Percentiles rank a stretch among this genome's conserved stretches.
These are phyloP conservation scores for Stagonosporopsis tanaceti DNA, from an alignment of 2,329 filamentous ascomycete genomes.

Conservation along the genomic window DNA sequence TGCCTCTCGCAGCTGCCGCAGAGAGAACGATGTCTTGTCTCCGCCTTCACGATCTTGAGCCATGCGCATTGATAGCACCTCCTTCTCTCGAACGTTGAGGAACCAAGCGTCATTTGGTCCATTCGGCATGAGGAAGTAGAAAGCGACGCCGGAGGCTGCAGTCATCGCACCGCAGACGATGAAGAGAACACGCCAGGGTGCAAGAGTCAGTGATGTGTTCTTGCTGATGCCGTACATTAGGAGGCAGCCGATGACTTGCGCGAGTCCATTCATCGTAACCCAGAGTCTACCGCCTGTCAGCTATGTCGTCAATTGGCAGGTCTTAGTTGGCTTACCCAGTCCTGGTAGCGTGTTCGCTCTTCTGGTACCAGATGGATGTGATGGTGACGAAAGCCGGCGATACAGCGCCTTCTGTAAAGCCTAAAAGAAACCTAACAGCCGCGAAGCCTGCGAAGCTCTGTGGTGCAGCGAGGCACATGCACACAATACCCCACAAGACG, in stretches of 20 bases:
- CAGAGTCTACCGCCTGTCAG: constrained; percentile 40
- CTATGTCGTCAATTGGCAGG: background rate
- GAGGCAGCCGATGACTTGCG: constrained; percentile 56
- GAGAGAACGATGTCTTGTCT: constrained; percentile 56
- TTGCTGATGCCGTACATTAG: constrained; percentile 62
- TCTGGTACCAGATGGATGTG: constrained; percentile 46
- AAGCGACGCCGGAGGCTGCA: constrained; percentile 52
- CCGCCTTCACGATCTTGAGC: constrained; percentile 51
- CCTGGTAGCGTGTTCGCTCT: constrained; percentile 38
- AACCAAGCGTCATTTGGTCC: constrained; percentile 61
- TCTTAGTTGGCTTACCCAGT: constrained; percentile 21
- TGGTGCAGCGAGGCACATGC: constrained; percentile 55
- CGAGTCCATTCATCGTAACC: constrained; percentile 58
- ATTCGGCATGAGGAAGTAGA: constrained; percentile 58
- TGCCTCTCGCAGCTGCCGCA: constrained; percentile 55
- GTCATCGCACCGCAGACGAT: constrained; percentile 61
- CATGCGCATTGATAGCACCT: constrained; percentile 51
- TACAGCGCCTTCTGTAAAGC: constrained; percentile 55
- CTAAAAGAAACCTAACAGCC: constrained; percentile 52
- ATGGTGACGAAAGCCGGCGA: constrained; percentile 58
- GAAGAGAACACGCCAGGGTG: constrained; percentile 59
- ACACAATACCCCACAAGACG: constrained; percentile 52
- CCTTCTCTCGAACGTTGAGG: constrained; percentile 53
- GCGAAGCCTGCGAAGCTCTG: constrained; percentile 52
- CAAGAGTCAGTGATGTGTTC: constrained; percentile 48